Evolutionary conservation across 1,284 basidiomycete genomes (phyloP).

Genomic region (Polyporus tsugae): DNA sequence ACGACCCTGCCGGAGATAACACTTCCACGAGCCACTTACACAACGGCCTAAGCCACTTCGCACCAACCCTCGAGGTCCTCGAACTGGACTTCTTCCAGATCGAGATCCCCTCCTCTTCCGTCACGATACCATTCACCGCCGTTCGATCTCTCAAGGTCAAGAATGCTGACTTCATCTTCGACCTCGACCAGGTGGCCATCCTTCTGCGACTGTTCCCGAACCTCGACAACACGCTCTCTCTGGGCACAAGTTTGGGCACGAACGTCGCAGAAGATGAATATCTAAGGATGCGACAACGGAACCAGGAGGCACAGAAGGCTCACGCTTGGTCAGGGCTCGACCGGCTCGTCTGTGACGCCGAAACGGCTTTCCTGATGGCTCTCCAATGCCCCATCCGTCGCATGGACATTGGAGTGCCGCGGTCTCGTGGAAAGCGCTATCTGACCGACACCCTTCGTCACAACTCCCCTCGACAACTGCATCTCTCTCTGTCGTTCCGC

Average conservation of each 20-base stretch:
- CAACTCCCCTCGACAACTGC: not conserved
- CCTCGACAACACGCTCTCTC: not conserved
- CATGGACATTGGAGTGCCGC: not conserved
- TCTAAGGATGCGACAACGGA: not conserved
- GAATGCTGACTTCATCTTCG: not conserved
- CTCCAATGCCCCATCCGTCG: not conserved
- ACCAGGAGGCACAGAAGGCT: not conserved
- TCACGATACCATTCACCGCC: not conserved
- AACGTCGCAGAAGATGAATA: no score
- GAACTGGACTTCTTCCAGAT: not conserved
- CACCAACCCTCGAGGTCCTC: not conserved
- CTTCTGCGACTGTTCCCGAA: conserved; percentile 3
- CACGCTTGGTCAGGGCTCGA: not conserved
- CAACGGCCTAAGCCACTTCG: not conserved
- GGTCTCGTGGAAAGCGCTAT: no score
- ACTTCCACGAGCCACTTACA: not conserved
- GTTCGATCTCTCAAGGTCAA: not conserved
- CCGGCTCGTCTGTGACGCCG: not conserved
- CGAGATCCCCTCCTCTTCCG: not conserved
- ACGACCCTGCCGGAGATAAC: not conserved
- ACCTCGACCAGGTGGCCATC: not conserved
- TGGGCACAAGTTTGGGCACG: not conserved
- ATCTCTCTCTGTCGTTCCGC: not conserved
- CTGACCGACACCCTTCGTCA: not conserved
- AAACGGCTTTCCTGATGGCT: not conserved